Percentiles rank a stretch among this genome's conserved stretches.
phyloP scores from a whole-genome alignment of 148 eudicot species.

The Spergularia marina region DNA sequence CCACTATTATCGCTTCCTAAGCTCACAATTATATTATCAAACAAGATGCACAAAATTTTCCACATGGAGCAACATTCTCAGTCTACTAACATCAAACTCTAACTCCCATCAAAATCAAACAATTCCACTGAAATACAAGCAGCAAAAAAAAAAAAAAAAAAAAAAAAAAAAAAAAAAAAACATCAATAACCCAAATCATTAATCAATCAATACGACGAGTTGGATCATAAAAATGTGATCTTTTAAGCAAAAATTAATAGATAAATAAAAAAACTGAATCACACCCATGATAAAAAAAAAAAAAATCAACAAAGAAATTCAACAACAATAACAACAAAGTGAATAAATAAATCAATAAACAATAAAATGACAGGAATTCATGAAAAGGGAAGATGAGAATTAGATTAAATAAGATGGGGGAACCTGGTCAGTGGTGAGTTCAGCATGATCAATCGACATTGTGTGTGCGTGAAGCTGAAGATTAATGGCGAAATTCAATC shows the following conservation, averaged over 20 bases:
- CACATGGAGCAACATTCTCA: neutral
- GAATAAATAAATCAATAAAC: neutral
- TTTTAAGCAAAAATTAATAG: neutral
- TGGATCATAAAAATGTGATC: neutral
- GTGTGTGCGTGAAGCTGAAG: constrained; percentile 16
- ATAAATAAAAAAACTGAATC: neutral
- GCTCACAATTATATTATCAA: neutral
- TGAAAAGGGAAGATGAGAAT: neutral
- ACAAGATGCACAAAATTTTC: neutral
- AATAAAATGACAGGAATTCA: neutral
- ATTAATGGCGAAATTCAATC: constrained; percentile 13
- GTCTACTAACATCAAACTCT: neutral
- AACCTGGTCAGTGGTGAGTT: constrained; percentile 52
- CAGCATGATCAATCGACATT: constrained; percentile 57
- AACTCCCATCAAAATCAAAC: constrained; percentile 2
- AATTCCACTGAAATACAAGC: neutral
- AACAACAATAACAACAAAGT: neutral
- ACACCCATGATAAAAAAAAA: neutral
- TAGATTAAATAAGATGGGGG: neutral
- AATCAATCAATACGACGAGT: neutral
- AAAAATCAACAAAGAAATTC: neutral
- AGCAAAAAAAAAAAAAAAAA: neutral
- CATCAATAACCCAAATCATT: neutral
- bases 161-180: constrained; percentile 1
- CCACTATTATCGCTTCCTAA: neutral